Evolutionary conservation across 768 basidiomycete genomes (phyloP), one percentile per base, ranked within the genome.

Genomic region (Cyclocybe cylindracea): DNA sequence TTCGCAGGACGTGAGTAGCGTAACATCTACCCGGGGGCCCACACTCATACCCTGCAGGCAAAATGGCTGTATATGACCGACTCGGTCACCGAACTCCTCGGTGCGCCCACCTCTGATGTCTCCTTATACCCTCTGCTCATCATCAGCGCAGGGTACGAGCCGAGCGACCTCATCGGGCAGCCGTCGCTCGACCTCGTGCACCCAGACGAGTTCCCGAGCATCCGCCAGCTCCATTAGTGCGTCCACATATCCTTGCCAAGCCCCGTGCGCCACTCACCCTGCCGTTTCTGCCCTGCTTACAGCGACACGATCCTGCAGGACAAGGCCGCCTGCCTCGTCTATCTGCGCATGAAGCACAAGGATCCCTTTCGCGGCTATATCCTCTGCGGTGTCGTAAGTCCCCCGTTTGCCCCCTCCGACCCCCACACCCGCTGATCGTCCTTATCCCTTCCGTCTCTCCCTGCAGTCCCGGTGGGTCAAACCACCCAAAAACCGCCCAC

Each of bases 271-370:
- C 24, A 24, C 24, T 24, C n/a, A n/a, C 14, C 34, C 29, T 41
- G 18, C 44, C 35, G 4, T 46, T 10, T 24, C 53, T 46, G 31
- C 57, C 41, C 7, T 33, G 24, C 13, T n/a, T 14, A 13, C 57
- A 89, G 87, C 58, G 86, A 88, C 38, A 91, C 88, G 1, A 89
- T 91, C 55, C 73, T 76, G 38, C 79, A 84, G 60, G 90, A 92
- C 70, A 89, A 90, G 63, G 89, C 90, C 0, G 89, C 89, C 0
- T 85, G 82, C 13, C 77, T 91, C 16, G 86, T 83, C 2, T 92
- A 91, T 61, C 74, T 91, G 50, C 86, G 90, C 48, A 76, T 92
- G 70, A 79, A 80, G 63, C 90, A 91, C 72, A 91, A 90, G 61
- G 83, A 89, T 61, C 87, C 86, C 0, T 82, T 82, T 69, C 83